Conservation (phyloP, 1,139 yeast species). For the Blastobotrys arbuscula region DNA sequence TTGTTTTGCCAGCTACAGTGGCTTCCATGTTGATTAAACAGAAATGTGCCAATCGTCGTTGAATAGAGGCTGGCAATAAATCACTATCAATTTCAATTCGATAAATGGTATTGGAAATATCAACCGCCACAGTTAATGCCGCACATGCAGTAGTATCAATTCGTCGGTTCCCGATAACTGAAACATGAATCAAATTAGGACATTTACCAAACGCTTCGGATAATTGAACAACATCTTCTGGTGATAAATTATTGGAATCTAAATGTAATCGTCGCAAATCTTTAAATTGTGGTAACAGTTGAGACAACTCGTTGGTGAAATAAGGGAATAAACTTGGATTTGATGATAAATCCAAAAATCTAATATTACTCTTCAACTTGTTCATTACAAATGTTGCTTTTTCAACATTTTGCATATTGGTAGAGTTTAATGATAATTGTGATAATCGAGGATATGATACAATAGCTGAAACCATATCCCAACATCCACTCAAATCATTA, state of each 20-base stretch:
- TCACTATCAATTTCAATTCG: slow-evolving; percentile 71
- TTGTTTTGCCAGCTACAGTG: slow-evolving; percentile 25
- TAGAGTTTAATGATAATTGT: slow-evolving; percentile 67
- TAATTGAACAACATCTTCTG: slow-evolving; percentile 59
- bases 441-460: slow-evolving; percentile 33
- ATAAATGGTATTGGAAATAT: slow-evolving; percentile 56
- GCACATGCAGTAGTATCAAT: slow-evolving; percentile 58
- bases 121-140: slow-evolving; percentile 65
- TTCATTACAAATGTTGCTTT: slow-evolving; percentile 50
- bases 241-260: slow-evolving; percentile 62
- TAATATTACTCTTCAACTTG: slow-evolving; percentile 45
- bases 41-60: slow-evolving; percentile 74
- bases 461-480: slow-evolving; percentile 26
- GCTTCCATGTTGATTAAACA: slow-evolving; percentile 77
- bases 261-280: slow-evolving; percentile 68
- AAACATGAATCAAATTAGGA: slow-evolving; percentile 65
- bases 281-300: slow-evolving; percentile 59
- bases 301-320: slow-evolving; percentile 54
- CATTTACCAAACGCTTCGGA: slow-evolving; percentile 69
- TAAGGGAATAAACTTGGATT: slow-evolving; percentile 71
- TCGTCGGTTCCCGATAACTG: slow-evolving; percentile 59
- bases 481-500: slow-evolving; percentile 56
- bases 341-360: slow-evolving; percentile 73
- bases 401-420: slow-evolving; percentile 49
- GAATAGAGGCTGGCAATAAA: slow-evolving; percentile 59